Conservation (phyloP, 768 basidiomycete genomes). For the Tylopilus sp. region DNA sequence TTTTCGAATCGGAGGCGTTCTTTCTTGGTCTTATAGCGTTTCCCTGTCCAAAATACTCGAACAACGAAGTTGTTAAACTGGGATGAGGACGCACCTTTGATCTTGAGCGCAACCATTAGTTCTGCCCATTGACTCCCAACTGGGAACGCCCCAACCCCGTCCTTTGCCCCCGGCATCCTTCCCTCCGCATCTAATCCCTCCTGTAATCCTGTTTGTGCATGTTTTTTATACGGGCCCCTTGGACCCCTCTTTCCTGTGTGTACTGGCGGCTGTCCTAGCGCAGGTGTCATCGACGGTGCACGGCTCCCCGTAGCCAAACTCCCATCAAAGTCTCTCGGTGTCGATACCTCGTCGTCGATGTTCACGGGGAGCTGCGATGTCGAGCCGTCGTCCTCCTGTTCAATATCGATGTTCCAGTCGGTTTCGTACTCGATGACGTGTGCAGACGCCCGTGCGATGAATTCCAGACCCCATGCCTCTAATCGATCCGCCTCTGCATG, state of each 20-base stretch:
- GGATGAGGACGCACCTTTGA: conserved; percentile 51
- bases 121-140: conserved; percentile 68
- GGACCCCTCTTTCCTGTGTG: conserved; percentile 38
- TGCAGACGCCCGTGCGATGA: conserved; percentile 64
- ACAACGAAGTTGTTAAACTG: not conserved
- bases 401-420: conserved; percentile 81
- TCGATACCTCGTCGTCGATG: conserved; percentile 37
- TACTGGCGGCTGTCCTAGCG: conserved; percentile 16
- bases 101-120: conserved; percentile 67
- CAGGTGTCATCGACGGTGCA: conserved; percentile 42
- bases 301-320: conserved; percentile 41
- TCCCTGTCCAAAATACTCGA: conserved; percentile 36
- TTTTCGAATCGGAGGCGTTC: conserved; percentile 75
- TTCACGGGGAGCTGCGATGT: conserved; percentile 25
- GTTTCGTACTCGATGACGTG: conserved; percentile 81
- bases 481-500: conserved; percentile 70
- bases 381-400: conserved; percentile 50
- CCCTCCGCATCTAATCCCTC: conserved; percentile 67
- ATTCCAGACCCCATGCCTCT: conserved; percentile 68
- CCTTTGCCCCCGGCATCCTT: conserved; percentile 70
- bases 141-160: conserved; percentile 72
- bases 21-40: conserved; percentile 77
- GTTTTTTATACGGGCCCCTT: conserved; percentile 54
- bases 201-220: conserved; percentile 35
- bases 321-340: conserved; percentile 49